These are phyloP conservation scores for Sarocladium oryzae DNA, from an alignment of 2,329 filamentous ascomycete genomes.

Conservation along the genomic window DNA sequence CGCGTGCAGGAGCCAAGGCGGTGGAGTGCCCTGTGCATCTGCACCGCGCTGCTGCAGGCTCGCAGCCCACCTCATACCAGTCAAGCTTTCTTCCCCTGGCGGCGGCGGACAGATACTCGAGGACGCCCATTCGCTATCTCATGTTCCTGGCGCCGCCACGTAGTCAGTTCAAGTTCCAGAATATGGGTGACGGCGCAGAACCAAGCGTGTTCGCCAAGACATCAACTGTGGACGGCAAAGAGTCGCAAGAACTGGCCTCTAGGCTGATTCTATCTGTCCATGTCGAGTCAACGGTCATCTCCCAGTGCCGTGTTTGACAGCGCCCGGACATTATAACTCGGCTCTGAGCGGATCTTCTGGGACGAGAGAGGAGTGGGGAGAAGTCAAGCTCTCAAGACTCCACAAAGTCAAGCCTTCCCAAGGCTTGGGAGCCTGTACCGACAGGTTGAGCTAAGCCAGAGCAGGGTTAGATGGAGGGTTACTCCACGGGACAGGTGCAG, in stretches of 20 bases:
- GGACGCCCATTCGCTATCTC: not conserved
- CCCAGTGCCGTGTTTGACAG: not conserved
- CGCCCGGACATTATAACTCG: not conserved
- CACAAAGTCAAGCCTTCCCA: constrained; percentile 4
- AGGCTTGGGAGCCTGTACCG: not conserved
- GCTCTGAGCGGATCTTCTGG: not conserved
- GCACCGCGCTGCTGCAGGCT: constrained; percentile 2
- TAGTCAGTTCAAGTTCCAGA: not conserved
- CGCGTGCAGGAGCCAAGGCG: not conserved
- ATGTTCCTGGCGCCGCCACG: not conserved
- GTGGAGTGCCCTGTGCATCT: constrained; percentile 2
- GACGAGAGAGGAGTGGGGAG: not conserved
- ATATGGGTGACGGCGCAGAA: not conserved
- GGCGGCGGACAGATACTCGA: not conserved
- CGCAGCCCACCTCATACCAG: constrained; percentile 5
- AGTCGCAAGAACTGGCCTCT: no score
- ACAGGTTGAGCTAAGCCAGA: constrained; percentile 5
- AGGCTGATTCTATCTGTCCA: no score
- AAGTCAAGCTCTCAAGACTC: constrained; percentile 5
- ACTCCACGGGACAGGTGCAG: constrained; percentile 3
- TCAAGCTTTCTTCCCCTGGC: constrained; percentile 7
- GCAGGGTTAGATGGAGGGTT: not conserved
- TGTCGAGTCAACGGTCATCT: no score
- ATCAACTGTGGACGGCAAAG: no score
- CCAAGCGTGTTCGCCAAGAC: no score